Base-by-base conservation (phyloP, 176 grass and related monocot species). In the Paspalum notatum region DNA sequence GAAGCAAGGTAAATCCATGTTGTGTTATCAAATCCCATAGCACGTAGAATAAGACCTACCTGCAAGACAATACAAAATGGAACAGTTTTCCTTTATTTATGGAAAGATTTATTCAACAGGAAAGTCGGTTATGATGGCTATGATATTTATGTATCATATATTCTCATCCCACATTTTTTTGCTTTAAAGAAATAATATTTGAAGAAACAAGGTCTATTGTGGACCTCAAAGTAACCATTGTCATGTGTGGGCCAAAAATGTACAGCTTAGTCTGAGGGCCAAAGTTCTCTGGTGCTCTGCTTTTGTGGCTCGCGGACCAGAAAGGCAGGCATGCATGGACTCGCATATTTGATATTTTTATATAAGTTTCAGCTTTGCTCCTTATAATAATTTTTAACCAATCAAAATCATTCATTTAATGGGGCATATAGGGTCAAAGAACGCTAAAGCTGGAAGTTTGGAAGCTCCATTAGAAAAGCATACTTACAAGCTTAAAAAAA, bases 1-100 rank as follows among this genome's bases (percentile, higher is more conserved):
- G 91, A 89, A 79, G 94, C 94, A 81, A 97, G 89, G 75, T 94
- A 97, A 53, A 94, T 97, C 22, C 83, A 58, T 58, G 91, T 97
- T n/a, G 62, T 79, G 77, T 94, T 97, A 24, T 84, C 84, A 76
- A 97, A 97, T 39, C 87, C 83, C 87, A 97, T 89, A 42, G 89
- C 82, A 12, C 62, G 72, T 15, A 97, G 84, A 46, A 94, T 84
- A 43, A 94, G 79, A 56, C 94, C 94, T 53, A 94, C 94, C 94
- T 97, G 79, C 39, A 76, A 13, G 80, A 49, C 47, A 85, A 62
- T 49, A 86, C 42, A 20, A 76, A 27, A 32, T 21, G n/a, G 39
- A 67, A 52, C 3, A 42, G 61, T 18, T 10, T 53, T 45, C 38
- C 9, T 58, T 68, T 82, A 72, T 57, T 9, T 71, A 52, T n/a